Base-by-base conservation (phyloP, 148 eudicot species). In the Simmondsia chinensis region DNA sequence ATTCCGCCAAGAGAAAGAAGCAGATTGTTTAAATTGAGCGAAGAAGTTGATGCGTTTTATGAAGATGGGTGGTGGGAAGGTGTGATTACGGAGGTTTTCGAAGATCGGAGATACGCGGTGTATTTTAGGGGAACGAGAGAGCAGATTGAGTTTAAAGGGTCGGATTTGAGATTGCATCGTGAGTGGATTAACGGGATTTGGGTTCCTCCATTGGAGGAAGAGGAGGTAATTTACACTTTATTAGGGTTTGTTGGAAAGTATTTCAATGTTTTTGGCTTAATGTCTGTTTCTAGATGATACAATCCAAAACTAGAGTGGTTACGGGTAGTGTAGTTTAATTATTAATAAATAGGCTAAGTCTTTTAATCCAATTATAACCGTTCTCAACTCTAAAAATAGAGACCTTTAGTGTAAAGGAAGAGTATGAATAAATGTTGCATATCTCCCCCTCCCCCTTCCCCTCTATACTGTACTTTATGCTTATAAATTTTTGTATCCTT, bases 51-150 rank as follows among this genome's bases (percentile, higher is more conserved):
- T 48, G 94, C 78, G 10, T 77, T 31, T 28, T 48, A 63, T 46
- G 66, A 67, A 19, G 96, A 88, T 26, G 96, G 89, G 3, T 87
- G 96, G 96, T 87, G 96, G 96, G 95, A 81, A 50, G 94, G 96
- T 44, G 70, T 80, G 11, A 34, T 88, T 23, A 88, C 88, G 6
- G 63, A 61, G 26, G 70, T 71, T 35, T 34, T 48, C 22, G 59
- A 40, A 42, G 58, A 36, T 35, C 48, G 32, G 41, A 43, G 38
- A 43, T 83, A 60, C 32, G 43, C 62, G 9, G 96, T 88, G 20
- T 83, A 68, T 36, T 87, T 87, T 52, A 53, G 94, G 38, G 68
- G 60, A 7, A 65, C 69, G 1, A 72, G 76, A 14, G 96, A 87
- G 46, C 76, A 87, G 62, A 22, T 64, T 28, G 73, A 59, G 32